phyloP scores from a whole-genome alignment of 164 flowering plant species.

The Annona cherimola region DNA sequence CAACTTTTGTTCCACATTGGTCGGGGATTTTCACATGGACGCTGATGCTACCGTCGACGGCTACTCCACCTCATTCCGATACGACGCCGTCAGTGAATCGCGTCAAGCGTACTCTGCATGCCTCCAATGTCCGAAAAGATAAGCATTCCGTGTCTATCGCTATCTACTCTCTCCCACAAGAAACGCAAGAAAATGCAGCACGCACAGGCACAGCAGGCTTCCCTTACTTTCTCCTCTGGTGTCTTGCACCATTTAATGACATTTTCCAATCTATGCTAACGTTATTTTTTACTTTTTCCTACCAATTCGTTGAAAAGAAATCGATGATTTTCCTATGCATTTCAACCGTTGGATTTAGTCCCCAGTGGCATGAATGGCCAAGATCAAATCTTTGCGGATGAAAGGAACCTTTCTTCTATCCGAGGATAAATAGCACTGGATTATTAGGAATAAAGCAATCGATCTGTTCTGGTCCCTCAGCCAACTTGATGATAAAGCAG shows the following conservation, averaged over 20 bases:
- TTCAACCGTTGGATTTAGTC: not conserved
- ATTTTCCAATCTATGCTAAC: slow-evolving; percentile 1
- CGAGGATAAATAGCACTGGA: no score
- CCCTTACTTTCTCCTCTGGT: not conserved
- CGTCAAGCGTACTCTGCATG: not conserved
- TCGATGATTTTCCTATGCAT: not conserved
- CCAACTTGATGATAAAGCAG: no score
- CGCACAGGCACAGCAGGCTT: not conserved
- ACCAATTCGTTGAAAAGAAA: not conserved
- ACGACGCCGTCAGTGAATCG: not conserved
- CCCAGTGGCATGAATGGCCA: not conserved
- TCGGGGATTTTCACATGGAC: no score
- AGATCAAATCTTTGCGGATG: not conserved
- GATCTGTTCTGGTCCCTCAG: no score
- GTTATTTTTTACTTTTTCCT: not conserved
- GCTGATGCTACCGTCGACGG: no score
- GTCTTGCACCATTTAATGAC: slow-evolving; percentile 11
- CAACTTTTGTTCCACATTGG: no score
- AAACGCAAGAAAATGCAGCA: not conserved
- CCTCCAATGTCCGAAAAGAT: not conserved
- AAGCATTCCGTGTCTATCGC: not conserved
- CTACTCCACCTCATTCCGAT: no score
- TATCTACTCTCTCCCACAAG: not conserved
- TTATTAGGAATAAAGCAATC: no score
- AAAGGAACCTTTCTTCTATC: no score